Percentiles rank a stretch among this genome's conserved stretches.
Evolutionary conservation across 306 rosid genomes (phyloP).

Genomic region (Adenanthera pavonina): DNA sequence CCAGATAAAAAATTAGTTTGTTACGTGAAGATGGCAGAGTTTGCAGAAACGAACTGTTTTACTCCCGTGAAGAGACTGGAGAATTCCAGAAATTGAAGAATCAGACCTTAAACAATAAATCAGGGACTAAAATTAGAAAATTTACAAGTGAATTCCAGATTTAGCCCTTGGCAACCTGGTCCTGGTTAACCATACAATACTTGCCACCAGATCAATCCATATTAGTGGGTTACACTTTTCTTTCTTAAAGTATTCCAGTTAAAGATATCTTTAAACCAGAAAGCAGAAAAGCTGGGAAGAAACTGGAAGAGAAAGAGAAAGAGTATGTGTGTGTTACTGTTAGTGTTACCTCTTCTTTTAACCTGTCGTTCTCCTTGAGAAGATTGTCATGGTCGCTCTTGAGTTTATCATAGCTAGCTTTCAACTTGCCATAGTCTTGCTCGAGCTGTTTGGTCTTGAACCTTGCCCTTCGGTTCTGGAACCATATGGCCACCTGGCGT

Average conservation of each 20-base stretch:
- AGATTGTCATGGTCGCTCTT: constrained; percentile 58
- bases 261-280: neutral
- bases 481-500: constrained; percentile 97
- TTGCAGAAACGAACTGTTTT: neutral
- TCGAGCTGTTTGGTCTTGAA: constrained; percentile 76
- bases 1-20: neutral
- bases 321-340: neutral
- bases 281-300: constrained; percentile 36
- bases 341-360: constrained; percentile 58
- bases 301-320: neutral
- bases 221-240: neutral
- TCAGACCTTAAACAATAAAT: neutral
- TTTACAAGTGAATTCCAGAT: neutral
- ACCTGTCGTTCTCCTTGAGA: constrained; percentile 47
- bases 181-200: neutral
- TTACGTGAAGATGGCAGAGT: neutral
- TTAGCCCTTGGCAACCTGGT: neutral
- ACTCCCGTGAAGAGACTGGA: no score
- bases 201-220: neutral
- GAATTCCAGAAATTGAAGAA: neutral
- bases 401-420: constrained; percentile 55
- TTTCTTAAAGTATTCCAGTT: neutral
- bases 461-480: constrained; percentile 86
- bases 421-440: constrained; percentile 59
- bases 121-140: neutral